A percentile compares a stretch with the other conserved stretches of the same genome.
Evolutionary conservation across 345 rosid species (phyloP).

Genomic region (Aegle marmelos): DNA sequence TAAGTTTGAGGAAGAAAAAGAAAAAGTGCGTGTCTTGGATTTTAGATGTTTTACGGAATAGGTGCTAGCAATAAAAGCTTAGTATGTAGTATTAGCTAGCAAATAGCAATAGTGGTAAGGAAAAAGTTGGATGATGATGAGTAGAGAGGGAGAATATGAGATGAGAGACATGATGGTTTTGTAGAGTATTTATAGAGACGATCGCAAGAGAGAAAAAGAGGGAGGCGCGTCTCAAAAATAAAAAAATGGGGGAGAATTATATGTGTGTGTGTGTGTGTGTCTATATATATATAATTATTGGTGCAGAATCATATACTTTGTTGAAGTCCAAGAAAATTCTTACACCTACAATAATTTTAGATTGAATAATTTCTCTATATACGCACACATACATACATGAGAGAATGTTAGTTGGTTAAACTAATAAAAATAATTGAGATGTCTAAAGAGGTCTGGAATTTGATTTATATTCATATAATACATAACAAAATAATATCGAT

Average conservation of each 20-base stretch:
- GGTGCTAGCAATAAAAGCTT: not conserved
- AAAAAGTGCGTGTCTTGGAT: not conserved
- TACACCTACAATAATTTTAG: no score
- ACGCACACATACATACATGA: no score
- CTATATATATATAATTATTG: no score
- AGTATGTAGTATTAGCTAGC: not conserved
- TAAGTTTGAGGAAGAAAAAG: not conserved
- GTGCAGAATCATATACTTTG: no score
- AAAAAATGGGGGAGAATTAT: no score
- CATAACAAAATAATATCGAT: not conserved
- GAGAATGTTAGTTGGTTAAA: not conserved
- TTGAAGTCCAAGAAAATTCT: no score
- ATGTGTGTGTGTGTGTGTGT: no score
- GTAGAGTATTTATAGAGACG: conserved; percentile 7
- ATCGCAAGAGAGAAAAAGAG: not conserved
- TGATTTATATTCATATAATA: not conserved
- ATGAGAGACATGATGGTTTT: not conserved
- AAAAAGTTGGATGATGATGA: not conserved
- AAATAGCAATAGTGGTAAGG: not conserved
- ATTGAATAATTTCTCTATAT: no score
- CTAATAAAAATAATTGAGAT: not conserved
- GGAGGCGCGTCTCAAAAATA: no score
- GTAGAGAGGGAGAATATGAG: not conserved
- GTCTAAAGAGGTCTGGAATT: not conserved
- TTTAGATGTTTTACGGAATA: not conserved